Evolutionary conservation across 805 yeast species (phyloP).

Genomic region (Nakazawaea anatomiae): DNA sequence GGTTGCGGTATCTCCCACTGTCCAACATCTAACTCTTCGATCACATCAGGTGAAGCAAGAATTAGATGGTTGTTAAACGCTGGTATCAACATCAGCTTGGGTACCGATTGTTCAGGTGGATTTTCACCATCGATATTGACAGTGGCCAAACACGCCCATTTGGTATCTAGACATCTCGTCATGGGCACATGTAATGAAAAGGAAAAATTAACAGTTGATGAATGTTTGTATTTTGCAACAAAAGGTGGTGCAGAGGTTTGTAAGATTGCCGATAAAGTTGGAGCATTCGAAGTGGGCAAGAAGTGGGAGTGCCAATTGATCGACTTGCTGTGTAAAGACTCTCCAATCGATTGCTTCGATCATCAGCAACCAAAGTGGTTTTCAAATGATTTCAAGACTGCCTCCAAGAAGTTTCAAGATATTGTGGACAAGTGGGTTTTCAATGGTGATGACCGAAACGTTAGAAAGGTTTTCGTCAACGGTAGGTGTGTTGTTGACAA

Average conservation of each 20-base stretch:
- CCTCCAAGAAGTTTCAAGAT: constrained; percentile 37
- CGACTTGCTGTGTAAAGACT: constrained; percentile 45
- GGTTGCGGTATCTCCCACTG: constrained; percentile 83
- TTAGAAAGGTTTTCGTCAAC: constrained; percentile 73
- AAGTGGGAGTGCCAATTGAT: constrained; percentile 80
- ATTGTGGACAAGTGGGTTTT: constrained; percentile 86
- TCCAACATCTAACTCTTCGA: constrained; percentile 84
- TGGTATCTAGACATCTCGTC: constrained; percentile 67
- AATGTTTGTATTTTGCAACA: constrained; percentile 78
- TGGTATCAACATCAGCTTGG: constrained; percentile 72
- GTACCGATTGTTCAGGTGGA: constrained; percentile 79
- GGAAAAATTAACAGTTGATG: constrained; percentile 54
- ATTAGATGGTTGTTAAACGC: constrained; percentile 61
- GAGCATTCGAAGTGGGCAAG: constrained; percentile 73
- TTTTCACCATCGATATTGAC: constrained; percentile 58
- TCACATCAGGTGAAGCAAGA: constrained; percentile 88
- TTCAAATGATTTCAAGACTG: constrained; percentile 4
- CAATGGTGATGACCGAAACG: constrained; percentile 90
- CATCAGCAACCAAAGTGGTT: constrained; percentile 55
- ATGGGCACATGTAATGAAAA: constrained; percentile 42
- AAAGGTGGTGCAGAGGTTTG: constrained; percentile 84
- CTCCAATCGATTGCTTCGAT: constrained; percentile 68
- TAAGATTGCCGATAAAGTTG: constrained; percentile 49
- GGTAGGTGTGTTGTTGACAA: constrained; percentile 59
- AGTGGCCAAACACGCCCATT: constrained; percentile 62